phyloP scores from a whole-genome alignment of 192 early-diverging fungal genomes.

The Cladochytrium replicatum region DNA sequence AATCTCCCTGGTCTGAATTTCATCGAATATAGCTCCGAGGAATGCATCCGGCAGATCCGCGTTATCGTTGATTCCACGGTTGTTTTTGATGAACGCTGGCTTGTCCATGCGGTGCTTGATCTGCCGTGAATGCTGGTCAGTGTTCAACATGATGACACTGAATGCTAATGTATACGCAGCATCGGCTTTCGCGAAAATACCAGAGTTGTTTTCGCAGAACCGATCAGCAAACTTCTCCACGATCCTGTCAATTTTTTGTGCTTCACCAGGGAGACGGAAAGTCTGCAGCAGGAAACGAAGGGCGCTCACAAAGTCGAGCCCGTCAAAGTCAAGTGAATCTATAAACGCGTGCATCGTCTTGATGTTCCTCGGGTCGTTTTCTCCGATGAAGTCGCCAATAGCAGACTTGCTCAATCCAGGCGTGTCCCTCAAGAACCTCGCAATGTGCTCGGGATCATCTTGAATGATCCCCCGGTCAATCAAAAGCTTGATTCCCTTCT shows the following conservation, averaged over 20 bases:
- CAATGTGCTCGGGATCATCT: conserved; percentile 28
- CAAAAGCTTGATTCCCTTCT: conserved; percentile 39
- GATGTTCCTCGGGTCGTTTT: conserved; percentile 38
- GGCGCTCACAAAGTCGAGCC: conserved; percentile 42
- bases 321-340: conserved; percentile 44
- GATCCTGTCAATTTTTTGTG: conserved; percentile 57
- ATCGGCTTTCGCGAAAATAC: conserved; percentile 49
- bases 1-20: conserved; percentile 78
- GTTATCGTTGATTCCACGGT: conserved; percentile 82
- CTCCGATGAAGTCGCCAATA: conserved; percentile 53
- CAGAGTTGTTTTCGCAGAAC: conserved; percentile 51
- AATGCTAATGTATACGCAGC: conserved; percentile 53
- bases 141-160: conserved; percentile 59
- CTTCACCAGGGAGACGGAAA: conserved; percentile 53
- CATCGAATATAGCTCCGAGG: conserved; percentile 67
- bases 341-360: conserved; percentile 52
- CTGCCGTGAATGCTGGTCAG: conserved; percentile 44
- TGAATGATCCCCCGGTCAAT: conserved; percentile 37
- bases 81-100: conserved; percentile 48
- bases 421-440: conserved; percentile 34
- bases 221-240: conserved; percentile 63
- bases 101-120: conserved; percentile 56
- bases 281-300: conserved; percentile 46
- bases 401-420: conserved; percentile 36
- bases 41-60: conserved; percentile 62